Conservation (phyloP, 306 rosid genomes). For the Psophocarpus tetragonolobus region DNA sequence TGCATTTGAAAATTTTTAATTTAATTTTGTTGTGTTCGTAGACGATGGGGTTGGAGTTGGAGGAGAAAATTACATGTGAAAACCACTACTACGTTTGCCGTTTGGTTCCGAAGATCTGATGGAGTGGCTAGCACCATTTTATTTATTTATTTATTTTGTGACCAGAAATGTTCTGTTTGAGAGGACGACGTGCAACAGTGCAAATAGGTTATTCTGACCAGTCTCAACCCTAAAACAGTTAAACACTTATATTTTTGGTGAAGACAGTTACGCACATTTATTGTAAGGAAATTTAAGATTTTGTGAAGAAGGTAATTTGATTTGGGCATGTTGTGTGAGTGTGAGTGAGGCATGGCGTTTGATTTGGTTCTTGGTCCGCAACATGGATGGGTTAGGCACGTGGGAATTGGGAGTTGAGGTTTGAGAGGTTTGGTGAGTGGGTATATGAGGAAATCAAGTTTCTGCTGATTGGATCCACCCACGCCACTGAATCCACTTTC, state of each 20-base stretch:
- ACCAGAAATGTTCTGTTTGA: background rate
- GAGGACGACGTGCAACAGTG: constrained; percentile 40
- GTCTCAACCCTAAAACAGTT: background rate
- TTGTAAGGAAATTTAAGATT: background rate
- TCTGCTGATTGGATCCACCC: background rate
- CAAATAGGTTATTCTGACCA: background rate
- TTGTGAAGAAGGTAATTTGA: background rate
- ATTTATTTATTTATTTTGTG: background rate
- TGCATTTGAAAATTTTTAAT: background rate
- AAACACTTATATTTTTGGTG: no score
- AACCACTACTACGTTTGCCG: background rate
- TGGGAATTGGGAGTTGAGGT: background rate
- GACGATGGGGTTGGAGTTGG: background rate
- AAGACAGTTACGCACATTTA: background rate
- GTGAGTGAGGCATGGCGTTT: constrained; percentile 15
- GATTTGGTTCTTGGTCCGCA: constrained; percentile 31
- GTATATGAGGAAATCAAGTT: constrained; percentile 6
- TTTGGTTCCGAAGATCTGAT: constrained; percentile 3
- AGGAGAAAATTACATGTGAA: background rate
- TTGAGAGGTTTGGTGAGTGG: constrained; percentile 9
- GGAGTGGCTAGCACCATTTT: background rate
- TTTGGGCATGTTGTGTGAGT: no score
- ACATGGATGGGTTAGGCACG: constrained; percentile 3
- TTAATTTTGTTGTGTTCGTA: background rate
- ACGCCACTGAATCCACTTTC: constrained; percentile 10